A percentile compares a stretch with the other conserved stretches of the same genome.
phyloP scores from a whole-genome alignment of 2,329 filamentous ascomycete species.

The Xylariales sp. region DNA sequence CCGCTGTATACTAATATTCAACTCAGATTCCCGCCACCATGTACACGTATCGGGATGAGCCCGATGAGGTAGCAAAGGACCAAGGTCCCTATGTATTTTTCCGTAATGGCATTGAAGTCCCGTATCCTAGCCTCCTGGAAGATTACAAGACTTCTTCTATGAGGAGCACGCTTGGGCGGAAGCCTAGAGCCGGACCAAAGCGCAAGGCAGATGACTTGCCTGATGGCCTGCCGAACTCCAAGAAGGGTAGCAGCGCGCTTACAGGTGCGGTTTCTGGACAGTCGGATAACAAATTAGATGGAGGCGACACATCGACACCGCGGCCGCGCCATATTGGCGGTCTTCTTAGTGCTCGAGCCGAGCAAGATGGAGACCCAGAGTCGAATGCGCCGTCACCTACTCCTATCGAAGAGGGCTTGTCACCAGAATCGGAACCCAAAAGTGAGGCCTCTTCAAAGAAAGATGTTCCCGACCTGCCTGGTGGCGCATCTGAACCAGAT shows the following conservation, averaged over 20 bases:
- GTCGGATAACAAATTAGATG: conserved; percentile 20
- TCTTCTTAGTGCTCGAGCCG: conserved; percentile 28
- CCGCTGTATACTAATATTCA: conserved; percentile 1
- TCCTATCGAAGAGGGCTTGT: conserved; percentile 14
- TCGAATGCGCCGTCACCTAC: conserved; percentile 25
- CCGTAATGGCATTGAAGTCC: conserved; percentile 24
- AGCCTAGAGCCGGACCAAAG: conserved; percentile 34
- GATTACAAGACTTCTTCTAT: conserved; percentile 26
- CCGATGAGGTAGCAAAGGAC: conserved; percentile 14
- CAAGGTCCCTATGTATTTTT: conserved; percentile 21
- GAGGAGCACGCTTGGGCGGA: conserved; percentile 25
- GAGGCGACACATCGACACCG: conserved; percentile 22
- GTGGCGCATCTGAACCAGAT: conserved; percentile 42
- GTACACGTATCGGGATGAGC: conserved; percentile 19
- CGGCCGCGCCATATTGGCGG: conserved; percentile 36
- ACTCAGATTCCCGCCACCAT: conserved; percentile 20
- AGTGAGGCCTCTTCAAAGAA: conserved; percentile 15
- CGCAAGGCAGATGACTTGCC: conserved; percentile 46
- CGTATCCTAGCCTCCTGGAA: conserved; percentile 25
- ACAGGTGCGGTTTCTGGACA: conserved; percentile 7
- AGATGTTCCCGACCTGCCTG: conserved; percentile 30
- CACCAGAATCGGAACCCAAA: conserved; percentile 18
- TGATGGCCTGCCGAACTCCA: conserved; percentile 45
- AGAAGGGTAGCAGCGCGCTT: conserved; percentile 35
- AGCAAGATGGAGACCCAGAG: conserved; percentile 25